Percentiles rank a stretch among this genome's conserved stretches.
These are phyloP conservation scores for Leucosporidium creatinivorum DNA, from an alignment of 768 basidiomycete species.

Conservation along the genomic window DNA sequence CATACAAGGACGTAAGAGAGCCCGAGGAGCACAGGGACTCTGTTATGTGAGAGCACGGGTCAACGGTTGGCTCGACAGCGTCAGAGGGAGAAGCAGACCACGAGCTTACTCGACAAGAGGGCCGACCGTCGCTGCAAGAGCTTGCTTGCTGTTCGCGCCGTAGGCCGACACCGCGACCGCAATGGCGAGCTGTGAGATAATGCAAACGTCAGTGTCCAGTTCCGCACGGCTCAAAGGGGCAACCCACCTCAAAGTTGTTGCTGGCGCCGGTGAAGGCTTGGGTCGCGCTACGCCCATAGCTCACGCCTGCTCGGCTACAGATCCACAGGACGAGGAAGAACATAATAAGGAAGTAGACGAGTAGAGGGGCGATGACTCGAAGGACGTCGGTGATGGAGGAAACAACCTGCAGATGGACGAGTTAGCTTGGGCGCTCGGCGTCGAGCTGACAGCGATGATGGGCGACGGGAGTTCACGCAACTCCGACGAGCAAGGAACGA, in stretches of 20 bases:
- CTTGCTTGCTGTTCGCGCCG: slow-evolving; percentile 69
- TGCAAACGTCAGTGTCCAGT: too few relatives aligned
- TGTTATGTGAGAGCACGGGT: neutral
- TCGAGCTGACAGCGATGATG: too few relatives aligned
- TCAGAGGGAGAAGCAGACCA: neutral
- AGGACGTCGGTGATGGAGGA: slow-evolving; percentile 50
- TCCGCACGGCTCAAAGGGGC: too few relatives aligned
- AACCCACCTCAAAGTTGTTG: slow-evolving; percentile 43
- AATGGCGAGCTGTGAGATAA: slow-evolving; percentile 56
- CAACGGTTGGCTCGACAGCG: neutral
- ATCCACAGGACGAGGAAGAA: slow-evolving; percentile 42
- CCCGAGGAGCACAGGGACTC: slow-evolving; percentile 63
- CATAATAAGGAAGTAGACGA: slow-evolving; percentile 64
- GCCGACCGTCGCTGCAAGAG: slow-evolving; percentile 62
- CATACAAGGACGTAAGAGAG: slow-evolving; percentile 60
- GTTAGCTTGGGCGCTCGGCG: slow-evolving; percentile 47
- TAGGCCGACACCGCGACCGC: slow-evolving; percentile 71
- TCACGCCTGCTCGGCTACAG: slow-evolving; percentile 2
- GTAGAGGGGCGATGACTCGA: slow-evolving; percentile 62
- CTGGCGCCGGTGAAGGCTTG: slow-evolving; percentile 40
- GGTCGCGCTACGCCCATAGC: neutral
- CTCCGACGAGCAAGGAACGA: too few relatives aligned
- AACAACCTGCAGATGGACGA: slow-evolving; percentile 28
- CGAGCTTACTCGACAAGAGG: slow-evolving; percentile 40
- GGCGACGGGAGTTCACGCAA: too few relatives aligned